Base-by-base conservation (phyloP, 495 filamentous ascomycete species). In the Lophium mytilinum region DNA sequence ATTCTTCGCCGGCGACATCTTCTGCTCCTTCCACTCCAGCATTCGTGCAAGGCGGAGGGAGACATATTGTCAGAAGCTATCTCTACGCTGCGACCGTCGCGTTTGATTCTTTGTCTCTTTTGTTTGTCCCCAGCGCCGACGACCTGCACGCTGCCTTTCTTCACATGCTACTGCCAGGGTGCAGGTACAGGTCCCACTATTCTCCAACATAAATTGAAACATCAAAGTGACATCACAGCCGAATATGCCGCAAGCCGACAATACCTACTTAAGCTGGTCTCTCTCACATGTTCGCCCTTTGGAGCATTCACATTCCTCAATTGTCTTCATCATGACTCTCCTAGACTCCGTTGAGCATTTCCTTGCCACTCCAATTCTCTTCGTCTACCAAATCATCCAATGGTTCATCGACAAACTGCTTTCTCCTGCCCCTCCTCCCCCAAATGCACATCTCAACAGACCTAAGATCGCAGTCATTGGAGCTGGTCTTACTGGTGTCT, bases 401-500 rank as follows among this genome's bases (percentile, higher is more conserved):
- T 81, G 75, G 66, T 47, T 89, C 9, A 67, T 88, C 24, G 76
- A 78, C 67, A 80, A 76, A 57, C 50, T 91, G 42, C 81, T 93
- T 55, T 80, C 88, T 0, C 88, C 88, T 0, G 72, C 69, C 1
- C 86, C 88, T 14, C 89, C 86, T 0, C 76, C 75, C 12, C 81
- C 82, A 11, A 70, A 75, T 17, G 68, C 76, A 0, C 59, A 67
- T 6, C 69, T 85, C 34, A 67, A 75, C 35, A 72, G 81, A 24
- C 87, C 86, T 39, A 82, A 80, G 55, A 79, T 93, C 50, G 89
- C 88, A n/a, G 72, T 93, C 46, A 89, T 93, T 59, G 89, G 88
- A 5, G 86, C 88, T 19, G 88, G 89, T 8, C 71, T 94, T 42
- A 95, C 89, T 0, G 89, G 89, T 40, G 81, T 94, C 3, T 89